Base-by-base conservation (phyloP, 352 stramenopile species). In the Saprolegnia diclina region DNA sequence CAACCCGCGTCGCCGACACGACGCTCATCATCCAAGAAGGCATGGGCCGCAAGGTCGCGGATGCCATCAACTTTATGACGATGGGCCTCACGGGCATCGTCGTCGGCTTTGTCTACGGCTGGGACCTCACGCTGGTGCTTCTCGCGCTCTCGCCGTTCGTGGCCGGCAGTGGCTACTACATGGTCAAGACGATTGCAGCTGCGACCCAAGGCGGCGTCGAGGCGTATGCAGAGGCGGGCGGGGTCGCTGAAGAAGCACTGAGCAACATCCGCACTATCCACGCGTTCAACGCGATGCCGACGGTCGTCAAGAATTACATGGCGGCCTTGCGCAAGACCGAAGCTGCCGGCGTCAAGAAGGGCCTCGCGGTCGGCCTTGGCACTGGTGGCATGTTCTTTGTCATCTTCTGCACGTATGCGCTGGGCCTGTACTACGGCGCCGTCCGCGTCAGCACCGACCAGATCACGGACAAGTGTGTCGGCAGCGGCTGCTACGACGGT, bases 371-470 rank as follows among this genome's bases (percentile, higher is more conserved):
- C 24, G 59, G 59, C 26, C 32, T 66, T n/a, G 42, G 42, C 26
- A 57, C 35, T 13, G 74, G 73, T 14, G 19, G 70, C 19, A 75
- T 78, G 67, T 71, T 77, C 50, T 76, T 76, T 54, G 67, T 78
- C 24, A 65, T 74, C 19, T 74, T 79, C 44, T 72, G 72, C 56
- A 68, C 56, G 3, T 79, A 79, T 46, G 74, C 56, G 13, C 37
- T 79, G 4, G 74, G 74, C 37, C 77, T 79, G 74, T 75, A 61
- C 50, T 79, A 74, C 50, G 74, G 74, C 9, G 14, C 84, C 3
- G 67, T 87, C 4, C 77, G 85, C 72, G 74, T 91, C 16, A 77
- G 75, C 10, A 82, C 89, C 64, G 83, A 90, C 57, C 77, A 85
- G 32, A 68, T 88, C 13, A 74, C 74, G 7, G 79, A 75, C 32